Evolutionary conservation across 1,284 basidiomycete species (phyloP).

Genomic region (Cutaneotrichosporon spelunceum): DNA sequence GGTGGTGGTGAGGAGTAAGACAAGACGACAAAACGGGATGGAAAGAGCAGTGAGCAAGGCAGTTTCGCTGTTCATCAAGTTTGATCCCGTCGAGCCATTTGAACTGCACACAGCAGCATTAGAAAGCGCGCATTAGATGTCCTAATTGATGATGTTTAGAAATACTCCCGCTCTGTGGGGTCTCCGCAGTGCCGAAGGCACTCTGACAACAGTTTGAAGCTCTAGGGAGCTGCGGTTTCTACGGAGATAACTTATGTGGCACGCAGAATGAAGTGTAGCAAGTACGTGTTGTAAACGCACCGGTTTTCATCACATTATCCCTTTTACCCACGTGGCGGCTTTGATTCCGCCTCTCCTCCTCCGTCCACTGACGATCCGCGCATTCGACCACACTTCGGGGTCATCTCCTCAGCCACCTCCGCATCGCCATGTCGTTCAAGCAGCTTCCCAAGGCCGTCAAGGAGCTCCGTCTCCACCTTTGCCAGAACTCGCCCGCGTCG

Average conservation of each 20-base stretch:
- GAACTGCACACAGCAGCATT: no score
- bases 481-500: constrained; percentile 73
- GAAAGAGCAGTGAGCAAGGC: not conserved
- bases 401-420: not conserved
- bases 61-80: no score
- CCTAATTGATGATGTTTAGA: no score
- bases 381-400: not conserved
- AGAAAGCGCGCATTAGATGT: no score
- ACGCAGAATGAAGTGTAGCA: no score
- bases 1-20: constrained; percentile 19
- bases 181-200: no score
- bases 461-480: constrained; percentile 81
- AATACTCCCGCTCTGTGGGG: no score
- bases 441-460: constrained; percentile 76
- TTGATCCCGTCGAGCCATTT: no score
- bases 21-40: no score
- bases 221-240: no score
- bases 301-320: constrained; percentile 1
- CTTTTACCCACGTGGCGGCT: not conserved
- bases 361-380: constrained; percentile 4
- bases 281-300: not conserved
- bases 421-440: constrained; percentile 54
- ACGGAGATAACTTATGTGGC: not conserved
- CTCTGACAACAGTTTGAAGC: no score
- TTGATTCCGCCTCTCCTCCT: not conserved